Evolutionary conservation across 164 flowering plant species (phyloP), one percentile per base, ranked within the genome.

Genomic region (Vitis rotundifolia): DNA sequence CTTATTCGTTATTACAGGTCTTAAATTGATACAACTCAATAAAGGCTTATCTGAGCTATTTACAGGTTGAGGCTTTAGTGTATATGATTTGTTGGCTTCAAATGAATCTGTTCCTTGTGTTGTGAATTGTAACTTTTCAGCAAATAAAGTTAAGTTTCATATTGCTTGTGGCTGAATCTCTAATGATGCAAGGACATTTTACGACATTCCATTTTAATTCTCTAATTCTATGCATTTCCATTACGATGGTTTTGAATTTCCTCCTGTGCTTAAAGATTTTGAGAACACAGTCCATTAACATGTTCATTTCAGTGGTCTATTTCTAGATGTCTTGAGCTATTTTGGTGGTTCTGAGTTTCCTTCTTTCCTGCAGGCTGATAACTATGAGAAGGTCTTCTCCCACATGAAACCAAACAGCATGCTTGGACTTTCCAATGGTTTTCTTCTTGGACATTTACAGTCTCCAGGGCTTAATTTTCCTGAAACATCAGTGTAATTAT

Each of bases 381-480:
- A 87, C 68, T 95, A 93, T 79, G 97, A 92, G 83, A 87, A 89
- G 76, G 52, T 95, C 28, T 86, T 95, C 76, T 90, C 98, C 18
- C 91, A 87, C 82, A 93, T 95, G 98, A 93, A 95, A 75, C 98
- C 97, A 75, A 91, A 92, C 78, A 92, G 97, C 84, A 93, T 93
- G 6, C 94, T 95, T 71, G 97, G 99, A 49, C 93, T 93, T 65
- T 95, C 99, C 78, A 98, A 95, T 74, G 99, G 98, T 5, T 95
- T 95, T 76, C 93, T 95, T 61, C 88, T 95, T 53, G 99, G 99
- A 29, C 97, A 94, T 86, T 77, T 94, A 78, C 97, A 94, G 76
- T 91, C 99, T 31, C 15, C 75, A 54, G 96, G 93, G 12, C 87
- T 82, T 71, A 97, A 92, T 68, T 94, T 94, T 70, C 98, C 99